A percentile compares a stretch with the other conserved stretches of the same genome.
These are phyloP conservation scores for Colletotrichum eleusines DNA, from an alignment of 2,329 filamentous ascomycete genomes.

Conservation along the genomic window DNA sequence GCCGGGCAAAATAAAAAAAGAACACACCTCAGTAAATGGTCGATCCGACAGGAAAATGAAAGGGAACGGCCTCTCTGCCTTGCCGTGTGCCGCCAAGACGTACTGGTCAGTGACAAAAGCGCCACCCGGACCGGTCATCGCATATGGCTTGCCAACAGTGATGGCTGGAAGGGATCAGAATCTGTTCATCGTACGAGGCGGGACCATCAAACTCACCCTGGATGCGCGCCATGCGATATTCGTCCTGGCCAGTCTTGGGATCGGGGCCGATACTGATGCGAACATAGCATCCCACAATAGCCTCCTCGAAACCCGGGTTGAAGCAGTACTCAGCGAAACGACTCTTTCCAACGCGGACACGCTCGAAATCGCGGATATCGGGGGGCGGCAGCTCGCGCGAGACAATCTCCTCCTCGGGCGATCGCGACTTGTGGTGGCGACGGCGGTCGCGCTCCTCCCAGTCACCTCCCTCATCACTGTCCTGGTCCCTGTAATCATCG, in stretches of 20 bases:
- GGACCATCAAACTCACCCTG: constrained; percentile 70
- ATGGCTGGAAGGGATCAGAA: constrained; percentile 70
- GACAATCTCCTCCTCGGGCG: constrained; percentile 73
- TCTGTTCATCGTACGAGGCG: neutral
- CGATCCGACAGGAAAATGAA: constrained; percentile 92
- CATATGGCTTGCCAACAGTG: constrained; percentile 82
- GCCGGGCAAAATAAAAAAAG: constrained; percentile 4
- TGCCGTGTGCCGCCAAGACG: constrained; percentile 83
- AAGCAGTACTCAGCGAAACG: constrained; percentile 94
- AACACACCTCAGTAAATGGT: constrained; percentile 80
- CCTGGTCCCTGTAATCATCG: constrained; percentile 74
- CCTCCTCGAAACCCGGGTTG: constrained; percentile 87
- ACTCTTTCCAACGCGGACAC: constrained; percentile 83
- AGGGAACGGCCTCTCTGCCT: constrained; percentile 85
- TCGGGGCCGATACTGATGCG: constrained; percentile 87
- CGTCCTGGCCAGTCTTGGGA: constrained; percentile 75
- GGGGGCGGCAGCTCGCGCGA: constrained; percentile 78
- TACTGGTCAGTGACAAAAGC: constrained; percentile 89
- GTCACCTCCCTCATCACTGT: constrained; percentile 77
- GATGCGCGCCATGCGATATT: constrained; percentile 90
- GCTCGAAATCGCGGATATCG: constrained; percentile 84
- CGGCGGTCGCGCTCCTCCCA: constrained; percentile 31
- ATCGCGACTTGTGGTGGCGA: constrained; percentile 66
- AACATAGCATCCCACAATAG: constrained; percentile 86
- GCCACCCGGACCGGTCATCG: constrained; percentile 82